Conservation (phyloP, 1,284 basidiomycete species). For the Boletus hoseneyae region DNA sequence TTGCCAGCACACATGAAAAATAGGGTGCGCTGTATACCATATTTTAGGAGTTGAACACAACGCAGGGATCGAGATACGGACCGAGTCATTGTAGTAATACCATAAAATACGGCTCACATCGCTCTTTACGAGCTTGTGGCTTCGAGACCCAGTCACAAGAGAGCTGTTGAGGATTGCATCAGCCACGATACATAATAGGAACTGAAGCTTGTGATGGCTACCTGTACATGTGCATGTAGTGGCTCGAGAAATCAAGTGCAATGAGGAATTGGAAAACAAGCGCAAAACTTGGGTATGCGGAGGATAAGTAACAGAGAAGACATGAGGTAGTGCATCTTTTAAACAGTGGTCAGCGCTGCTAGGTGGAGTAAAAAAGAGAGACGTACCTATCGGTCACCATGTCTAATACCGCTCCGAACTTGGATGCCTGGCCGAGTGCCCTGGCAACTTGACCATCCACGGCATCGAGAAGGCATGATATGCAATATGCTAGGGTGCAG, state of each 20-base stretch:
- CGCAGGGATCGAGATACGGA: conserved; percentile 30
- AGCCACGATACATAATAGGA: background rate
- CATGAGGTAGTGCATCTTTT: conserved; percentile 93
- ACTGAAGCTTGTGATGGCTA: conserved; percentile 34
- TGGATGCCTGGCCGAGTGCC: conserved; percentile 84
- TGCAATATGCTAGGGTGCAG: conserved; percentile 86
- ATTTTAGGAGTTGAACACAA: conserved; percentile 3
- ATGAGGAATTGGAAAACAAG: conserved; percentile 94
- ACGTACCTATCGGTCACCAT: conserved; percentile 98
- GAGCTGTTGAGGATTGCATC: conserved; percentile 54
- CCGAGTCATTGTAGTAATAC: conserved; percentile 92
- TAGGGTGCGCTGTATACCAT: conserved; percentile 60
- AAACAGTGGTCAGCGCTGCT: background rate
- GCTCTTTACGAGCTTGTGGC: conserved; percentile 89
- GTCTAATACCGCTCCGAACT: conserved; percentile 97
- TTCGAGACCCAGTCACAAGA: conserved; percentile 86
- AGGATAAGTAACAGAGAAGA: conserved; percentile 90
- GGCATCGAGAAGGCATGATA: conserved; percentile 95
- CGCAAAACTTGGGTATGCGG: conserved; percentile 81
- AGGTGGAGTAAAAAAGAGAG: background rate
- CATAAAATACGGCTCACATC: conserved; percentile 91
- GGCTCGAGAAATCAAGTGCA: conserved; percentile 95
- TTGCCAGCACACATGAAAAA: conserved; percentile 97
- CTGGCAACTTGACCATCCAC: conserved; percentile 96
- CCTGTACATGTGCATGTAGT: conserved; percentile 99